Base-by-base conservation (phyloP, 305 asterid species). In the Solanum hybrid region DNA sequence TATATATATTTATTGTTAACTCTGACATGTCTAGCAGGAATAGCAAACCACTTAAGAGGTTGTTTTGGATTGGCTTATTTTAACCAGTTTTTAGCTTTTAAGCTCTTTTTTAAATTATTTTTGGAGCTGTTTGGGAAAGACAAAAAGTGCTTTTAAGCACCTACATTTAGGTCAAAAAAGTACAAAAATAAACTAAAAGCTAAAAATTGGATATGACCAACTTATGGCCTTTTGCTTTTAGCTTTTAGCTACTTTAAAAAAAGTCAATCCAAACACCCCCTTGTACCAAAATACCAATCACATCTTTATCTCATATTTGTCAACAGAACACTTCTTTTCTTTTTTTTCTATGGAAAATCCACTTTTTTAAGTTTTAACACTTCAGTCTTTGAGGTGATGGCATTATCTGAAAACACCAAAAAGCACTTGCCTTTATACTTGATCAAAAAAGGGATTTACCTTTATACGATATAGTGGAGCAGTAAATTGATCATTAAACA, bases 401-500 rank as follows among this genome's bases (percentile, higher is more conserved):
- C 51, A 36, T 29, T 28, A 57, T 37, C 69, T 29, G 22, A 36
- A 71, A 36, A 11, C 73, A 90, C 18, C 84, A 35, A 22, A 7
- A 79, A 36, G 61, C 31, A 86, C 28, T 86, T 90, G 95, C 99
- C 99, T 95, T 98, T 92, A 98, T 95, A 76, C 36, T 22, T 40
- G 74, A 75, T 35, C 51, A 75, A 35, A 10, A 51, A 51, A 46
- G 29, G 3, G 29, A 18, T 36, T 33, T 79, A 79, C 86, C 86
- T 79, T 79, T 36, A 79, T 79, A 57, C 99, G 99, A 90, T 97
- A 98, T 13, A 98, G 95, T 51, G 99, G 97, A 87, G 98, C 97
- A 91, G 96, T 90, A 89, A 98, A 98, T 92, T 96, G 97, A 92
- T 95, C 98, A 86, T 98, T 95, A 86, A 97, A 97, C 89, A 90